Percentiles rank a stretch among this genome's conserved stretches.
Conservation (phyloP, 495 filamentous ascomycete genomes). For the Daldinia childiae region DNA sequence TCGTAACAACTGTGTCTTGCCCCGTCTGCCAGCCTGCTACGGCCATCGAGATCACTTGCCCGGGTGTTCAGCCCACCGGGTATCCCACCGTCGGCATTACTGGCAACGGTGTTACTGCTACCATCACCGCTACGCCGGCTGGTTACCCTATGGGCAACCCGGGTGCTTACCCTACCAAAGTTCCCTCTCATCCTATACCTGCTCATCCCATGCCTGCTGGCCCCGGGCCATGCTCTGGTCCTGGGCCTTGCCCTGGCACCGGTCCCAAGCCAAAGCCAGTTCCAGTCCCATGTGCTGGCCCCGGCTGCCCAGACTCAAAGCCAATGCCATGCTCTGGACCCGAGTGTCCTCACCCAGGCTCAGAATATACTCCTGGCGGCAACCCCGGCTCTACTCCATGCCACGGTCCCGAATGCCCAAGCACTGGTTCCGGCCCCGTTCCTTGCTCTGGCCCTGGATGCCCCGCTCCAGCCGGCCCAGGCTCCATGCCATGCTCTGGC, state of each 20-base stretch:
- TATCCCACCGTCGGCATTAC: conserved; percentile 36
- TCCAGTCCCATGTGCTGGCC: background rate
- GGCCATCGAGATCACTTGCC: conserved; percentile 50
- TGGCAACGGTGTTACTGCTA: conserved; percentile 51
- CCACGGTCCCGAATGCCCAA: background rate
- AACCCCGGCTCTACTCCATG: background rate
- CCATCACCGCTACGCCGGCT: conserved; percentile 35
- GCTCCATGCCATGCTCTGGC: background rate
- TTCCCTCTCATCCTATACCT: background rate
- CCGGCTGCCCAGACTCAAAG: background rate
- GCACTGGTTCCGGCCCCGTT: conserved; percentile 10
- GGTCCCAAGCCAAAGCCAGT: background rate
- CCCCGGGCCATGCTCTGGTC: conserved; percentile 12
- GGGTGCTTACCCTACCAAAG: conserved; percentile 7
- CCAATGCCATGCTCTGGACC: background rate
- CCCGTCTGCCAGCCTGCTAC: conserved; percentile 37
- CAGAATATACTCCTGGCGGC: background rate
- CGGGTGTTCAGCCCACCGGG: conserved; percentile 45
- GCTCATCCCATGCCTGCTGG: background rate
- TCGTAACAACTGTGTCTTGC: conserved; percentile 52
- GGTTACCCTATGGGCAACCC: background rate
- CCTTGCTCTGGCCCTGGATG: background rate
- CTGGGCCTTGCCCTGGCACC: background rate
- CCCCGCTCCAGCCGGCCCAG: background rate
- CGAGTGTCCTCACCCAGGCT: background rate